Conservation (phyloP, 495 filamentous ascomycete species). For the Annulohypoxylon nitens region DNA sequence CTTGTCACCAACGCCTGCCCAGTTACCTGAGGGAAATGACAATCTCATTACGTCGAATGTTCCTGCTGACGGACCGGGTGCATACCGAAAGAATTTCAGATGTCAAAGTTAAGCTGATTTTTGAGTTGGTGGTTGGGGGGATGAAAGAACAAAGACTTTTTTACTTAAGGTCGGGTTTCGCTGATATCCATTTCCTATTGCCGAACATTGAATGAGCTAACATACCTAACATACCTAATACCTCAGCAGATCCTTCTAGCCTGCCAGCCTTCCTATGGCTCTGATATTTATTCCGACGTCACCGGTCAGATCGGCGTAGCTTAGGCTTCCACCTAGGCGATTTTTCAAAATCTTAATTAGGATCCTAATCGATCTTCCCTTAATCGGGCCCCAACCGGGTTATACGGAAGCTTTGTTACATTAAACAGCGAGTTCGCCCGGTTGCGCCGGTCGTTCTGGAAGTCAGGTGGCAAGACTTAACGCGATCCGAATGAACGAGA, state of each 20-base stretch:
- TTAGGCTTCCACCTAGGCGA: neutral
- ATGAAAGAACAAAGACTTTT: slow-evolving; percentile 20
- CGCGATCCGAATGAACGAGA: slow-evolving; percentile 34
- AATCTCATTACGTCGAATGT: slow-evolving; percentile 45
- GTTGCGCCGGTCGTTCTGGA: slow-evolving; percentile 32
- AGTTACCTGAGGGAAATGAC: slow-evolving; percentile 26
- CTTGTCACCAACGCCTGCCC: neutral
- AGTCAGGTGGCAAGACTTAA: slow-evolving; percentile 37
- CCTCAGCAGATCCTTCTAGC: neutral
- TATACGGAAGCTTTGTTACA: slow-evolving; percentile 28
- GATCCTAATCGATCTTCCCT: slow-evolving; percentile 7
- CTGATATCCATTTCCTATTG: slow-evolving; percentile 4
- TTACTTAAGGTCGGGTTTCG: neutral
- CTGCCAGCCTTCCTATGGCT: neutral
- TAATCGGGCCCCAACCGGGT: slow-evolving; percentile 27
- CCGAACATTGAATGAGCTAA: neutral
- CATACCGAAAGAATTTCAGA: slow-evolving; percentile 10
- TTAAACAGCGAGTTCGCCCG: slow-evolving; percentile 20
- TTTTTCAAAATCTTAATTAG: slow-evolving; percentile 1
- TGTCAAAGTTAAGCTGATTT: neutral
- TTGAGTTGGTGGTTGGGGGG: neutral
- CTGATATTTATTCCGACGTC: slow-evolving; percentile 4
- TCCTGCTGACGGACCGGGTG: slow-evolving; percentile 23
- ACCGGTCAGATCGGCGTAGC: slow-evolving; percentile 10
- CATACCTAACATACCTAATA: neutral